Conservation (phyloP, 768 basidiomycete species). For the Agaricus bisporus region DNA sequence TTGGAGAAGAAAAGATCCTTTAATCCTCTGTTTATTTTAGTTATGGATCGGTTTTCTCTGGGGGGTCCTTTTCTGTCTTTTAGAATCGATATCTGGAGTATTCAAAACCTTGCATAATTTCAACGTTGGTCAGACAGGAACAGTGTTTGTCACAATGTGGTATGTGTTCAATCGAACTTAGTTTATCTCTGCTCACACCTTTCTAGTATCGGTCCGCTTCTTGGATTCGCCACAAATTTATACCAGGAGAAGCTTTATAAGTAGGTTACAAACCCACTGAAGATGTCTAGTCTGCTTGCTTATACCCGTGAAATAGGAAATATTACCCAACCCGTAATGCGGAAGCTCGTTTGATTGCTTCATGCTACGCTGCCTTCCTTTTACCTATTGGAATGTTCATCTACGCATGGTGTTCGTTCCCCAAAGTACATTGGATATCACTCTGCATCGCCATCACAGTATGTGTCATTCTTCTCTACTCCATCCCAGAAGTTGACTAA, state of each 20-base stretch:
- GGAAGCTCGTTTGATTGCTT: slow-evolving; percentile 57
- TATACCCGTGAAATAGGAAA: slow-evolving; percentile 19
- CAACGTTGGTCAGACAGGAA: slow-evolving; percentile 50
- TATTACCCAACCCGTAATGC: slow-evolving; percentile 29
- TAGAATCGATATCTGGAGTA: slow-evolving; percentile 42
- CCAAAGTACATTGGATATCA: slow-evolving; percentile 54
- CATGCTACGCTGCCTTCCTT: slow-evolving; percentile 48
- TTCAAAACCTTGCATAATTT: slow-evolving; percentile 57
- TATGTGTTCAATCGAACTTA: slow-evolving; percentile 22
- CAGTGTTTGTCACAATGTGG: slow-evolving; percentile 53
- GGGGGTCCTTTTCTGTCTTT: slow-evolving; percentile 68
- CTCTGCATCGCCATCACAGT: slow-evolving; percentile 47
- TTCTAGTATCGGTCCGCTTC: slow-evolving; percentile 44
- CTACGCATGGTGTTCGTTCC: slow-evolving; percentile 62
- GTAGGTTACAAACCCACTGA: slow-evolving; percentile 21
- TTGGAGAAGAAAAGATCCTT: slow-evolving; percentile 9
- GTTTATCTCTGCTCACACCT: neutral
- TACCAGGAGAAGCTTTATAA: slow-evolving; percentile 46
- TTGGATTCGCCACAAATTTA: slow-evolving; percentile 41
- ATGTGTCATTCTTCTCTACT: slow-evolving; percentile 8
- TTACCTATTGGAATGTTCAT: slow-evolving; percentile 61
- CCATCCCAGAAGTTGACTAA: too few relatives aligned
- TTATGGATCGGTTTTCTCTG: slow-evolving; percentile 71
- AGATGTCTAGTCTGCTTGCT: neutral
- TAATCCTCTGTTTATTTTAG: slow-evolving; percentile 23